Conservation (phyloP, 2,329 filamentous ascomycete species). For the Colletotrichum sp. region DNA sequence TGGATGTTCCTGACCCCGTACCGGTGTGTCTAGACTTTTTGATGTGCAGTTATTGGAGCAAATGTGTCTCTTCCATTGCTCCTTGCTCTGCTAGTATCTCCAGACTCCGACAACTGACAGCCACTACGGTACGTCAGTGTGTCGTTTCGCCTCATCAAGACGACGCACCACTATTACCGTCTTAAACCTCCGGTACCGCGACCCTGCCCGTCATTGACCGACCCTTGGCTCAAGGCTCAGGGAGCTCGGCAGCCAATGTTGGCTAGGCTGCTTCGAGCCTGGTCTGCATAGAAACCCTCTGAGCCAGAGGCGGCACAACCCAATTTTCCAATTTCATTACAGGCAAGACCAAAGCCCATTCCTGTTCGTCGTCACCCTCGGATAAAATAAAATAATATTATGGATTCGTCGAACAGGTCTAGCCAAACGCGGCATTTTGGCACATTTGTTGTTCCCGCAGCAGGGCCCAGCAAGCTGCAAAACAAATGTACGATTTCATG, state of each 20-base stretch:
- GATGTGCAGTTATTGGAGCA: not conserved
- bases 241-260: not conserved
- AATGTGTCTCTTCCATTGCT: not conserved
- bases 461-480: conserved; percentile 6
- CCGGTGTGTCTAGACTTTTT: not conserved
- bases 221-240: not conserved
- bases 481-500: not conserved
- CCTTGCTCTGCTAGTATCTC: not conserved
- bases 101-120: not conserved
- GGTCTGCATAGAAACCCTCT: not conserved
- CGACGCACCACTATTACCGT: not conserved
- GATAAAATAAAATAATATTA: not conserved
- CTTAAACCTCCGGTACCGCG: not conserved
- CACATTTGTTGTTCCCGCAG: not conserved
- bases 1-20: not conserved
- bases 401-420: not conserved
- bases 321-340: not conserved
- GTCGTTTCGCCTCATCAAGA: not conserved
- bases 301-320: not conserved
- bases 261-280: not conserved
- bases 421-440: conserved; percentile 16
- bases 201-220: not conserved
- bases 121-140: not conserved
- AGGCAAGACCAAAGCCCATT: not conserved
- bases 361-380: not conserved